phyloP scores from a whole-genome alignment of 805 yeast species.

The Hanseniaspora meyeri region DNA sequence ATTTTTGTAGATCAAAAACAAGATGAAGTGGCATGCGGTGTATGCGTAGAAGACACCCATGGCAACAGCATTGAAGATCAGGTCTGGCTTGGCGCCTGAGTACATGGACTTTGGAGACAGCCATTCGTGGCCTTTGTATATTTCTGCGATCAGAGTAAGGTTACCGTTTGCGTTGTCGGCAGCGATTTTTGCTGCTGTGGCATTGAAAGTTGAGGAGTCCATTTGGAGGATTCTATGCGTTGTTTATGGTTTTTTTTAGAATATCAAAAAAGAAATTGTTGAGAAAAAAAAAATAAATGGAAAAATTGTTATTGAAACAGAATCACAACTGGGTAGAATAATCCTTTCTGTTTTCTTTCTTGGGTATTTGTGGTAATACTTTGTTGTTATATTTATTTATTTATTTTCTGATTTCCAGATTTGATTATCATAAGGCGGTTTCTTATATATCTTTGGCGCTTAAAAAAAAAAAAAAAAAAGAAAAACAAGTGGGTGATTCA shows the following conservation, averaged over 20 bases:
- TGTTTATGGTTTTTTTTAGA: background rate
- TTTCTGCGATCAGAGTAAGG: background rate
- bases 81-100: constrained; percentile 36
- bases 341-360: no score
- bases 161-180: constrained; percentile 2
- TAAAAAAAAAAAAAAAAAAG: no score
- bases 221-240: background rate
- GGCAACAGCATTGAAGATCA: constrained; percentile 48
- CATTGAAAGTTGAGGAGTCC: background rate
- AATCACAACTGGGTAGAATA: no score
- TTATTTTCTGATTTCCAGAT: no score
- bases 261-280: no score
- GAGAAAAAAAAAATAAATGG: no score
- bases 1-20: constrained; percentile 39
- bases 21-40: constrained; percentile 31
- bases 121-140: constrained; percentile 14
- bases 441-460: no score
- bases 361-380: no score
- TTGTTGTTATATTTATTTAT: no score
- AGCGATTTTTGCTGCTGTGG: constrained; percentile 7
- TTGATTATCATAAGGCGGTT: no score
- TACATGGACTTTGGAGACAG: constrained; percentile 20
- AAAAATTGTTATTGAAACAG: no score
- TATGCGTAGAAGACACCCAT: constrained; percentile 42
- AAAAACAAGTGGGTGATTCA: no score